Evolutionary conservation across 305 asterid genomes (phyloP), one percentile per base, ranked within the genome.

Genomic region (Rubia tinctorum): DNA sequence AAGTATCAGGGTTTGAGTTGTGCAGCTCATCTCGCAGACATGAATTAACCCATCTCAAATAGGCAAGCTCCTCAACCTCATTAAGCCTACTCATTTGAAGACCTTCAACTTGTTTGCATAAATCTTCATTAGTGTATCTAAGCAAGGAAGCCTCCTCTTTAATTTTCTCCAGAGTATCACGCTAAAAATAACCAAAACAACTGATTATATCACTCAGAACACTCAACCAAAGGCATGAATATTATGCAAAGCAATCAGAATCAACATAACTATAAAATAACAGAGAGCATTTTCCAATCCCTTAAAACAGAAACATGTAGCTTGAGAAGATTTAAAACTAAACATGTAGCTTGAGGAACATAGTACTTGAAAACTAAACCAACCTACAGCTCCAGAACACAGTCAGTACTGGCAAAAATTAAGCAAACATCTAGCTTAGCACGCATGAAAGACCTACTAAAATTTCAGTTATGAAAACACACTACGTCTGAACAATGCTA

Each of bases 21-120:
- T 87, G 90, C 62, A 91, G 71, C 76, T 93, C 97, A 40, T 87
- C 88, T 72, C 96, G 78, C 66, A 91, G 85, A 81, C 98, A 91
- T 4, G 98, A 91, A 64, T 93, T 91, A 20, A 91, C 94, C 98
- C 98, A 93, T 80, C 87, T 83, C 76, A 93, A 84, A 80, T 93
- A 93, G 73, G 87, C 96, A 56, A 93, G 94, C 86, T 91, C 98
- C 83, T 93, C 98, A 22, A 88, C 98, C 80, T 93, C 98, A 77
- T 90, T 91, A 88, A 93, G 80, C 55, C 97, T 70, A 82, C 88
- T 91, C 85, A 91, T 78, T 73, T 93, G 98, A 79, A 93, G 97
- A 68, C 92, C 93, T 80, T 93, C 98, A 71, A 93, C 98, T 86
- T 93, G 98, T 78, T 91, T 93, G 82, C 93, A 81, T 23, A 93